phyloP scores from a whole-genome alignment of 2,329 filamentous ascomycete species.

The Coniochaeta prunicola region DNA sequence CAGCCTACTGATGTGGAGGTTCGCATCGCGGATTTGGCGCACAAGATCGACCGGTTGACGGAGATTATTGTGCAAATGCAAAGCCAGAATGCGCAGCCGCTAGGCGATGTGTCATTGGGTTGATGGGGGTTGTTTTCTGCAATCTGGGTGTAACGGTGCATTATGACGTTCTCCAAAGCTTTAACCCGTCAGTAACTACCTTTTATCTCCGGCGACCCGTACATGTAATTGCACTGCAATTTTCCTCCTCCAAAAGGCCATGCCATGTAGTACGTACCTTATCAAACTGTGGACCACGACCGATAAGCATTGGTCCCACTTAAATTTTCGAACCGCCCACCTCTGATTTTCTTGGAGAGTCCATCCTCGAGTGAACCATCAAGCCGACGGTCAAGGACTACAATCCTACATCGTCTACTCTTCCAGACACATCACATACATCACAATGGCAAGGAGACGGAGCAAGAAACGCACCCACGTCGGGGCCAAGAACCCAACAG shows the following conservation, averaged over 20 bases:
- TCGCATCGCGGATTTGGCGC: slow-evolving; percentile 45
- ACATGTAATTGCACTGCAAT: too few species aligned
- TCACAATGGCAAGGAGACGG: slow-evolving; percentile 67
- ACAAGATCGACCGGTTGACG: slow-evolving; percentile 53
- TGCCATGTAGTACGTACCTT: slow-evolving; percentile 1
- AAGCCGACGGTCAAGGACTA: slow-evolving; percentile 4
- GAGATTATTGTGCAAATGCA: slow-evolving; percentile 44
- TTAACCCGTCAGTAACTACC: too few species aligned
- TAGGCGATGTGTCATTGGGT: background rate
- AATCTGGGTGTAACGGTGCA: background rate
- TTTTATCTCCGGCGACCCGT: too few species aligned
- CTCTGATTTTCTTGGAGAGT: background rate
- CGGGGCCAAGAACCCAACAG: slow-evolving; percentile 52
- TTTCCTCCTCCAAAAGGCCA: background rate
- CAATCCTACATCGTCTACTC: slow-evolving; percentile 10
- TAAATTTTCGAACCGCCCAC: background rate
- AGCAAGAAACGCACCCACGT: slow-evolving; percentile 86
- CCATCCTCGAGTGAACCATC: too few species aligned
- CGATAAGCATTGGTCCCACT: slow-evolving; percentile 13
- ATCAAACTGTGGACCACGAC: slow-evolving; percentile 2
- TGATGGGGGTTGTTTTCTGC: background rate
- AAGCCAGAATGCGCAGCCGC: slow-evolving; percentile 5
- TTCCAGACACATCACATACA: slow-evolving; percentile 10
- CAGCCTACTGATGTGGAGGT: slow-evolving; percentile 32
- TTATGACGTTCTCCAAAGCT: too few species aligned